Evolutionary conservation across 805 yeast genomes (phyloP), one percentile per base, ranked within the genome.

Genomic region (Kodamaea kaohsiungensis): DNA sequence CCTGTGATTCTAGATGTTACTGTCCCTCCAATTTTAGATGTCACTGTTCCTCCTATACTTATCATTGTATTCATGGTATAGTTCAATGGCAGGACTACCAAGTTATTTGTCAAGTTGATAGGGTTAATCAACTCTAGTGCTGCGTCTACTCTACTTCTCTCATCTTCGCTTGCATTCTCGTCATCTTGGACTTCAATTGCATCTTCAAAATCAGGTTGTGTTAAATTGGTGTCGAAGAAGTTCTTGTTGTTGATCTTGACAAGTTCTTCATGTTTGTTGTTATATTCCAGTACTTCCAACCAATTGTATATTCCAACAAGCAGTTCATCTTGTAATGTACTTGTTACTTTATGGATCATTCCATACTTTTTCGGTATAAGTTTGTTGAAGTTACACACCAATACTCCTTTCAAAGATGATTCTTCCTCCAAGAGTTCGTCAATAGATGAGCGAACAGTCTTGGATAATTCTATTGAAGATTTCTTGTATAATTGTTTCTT

Each of bases 61-160:
- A 61, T 64, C 62, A 74, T 64, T 12, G 73, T 72, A 47, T 63
- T 69, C 43, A 75, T 66, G 0, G 79, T 73, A 43, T 61, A 65
- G 47, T 62, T 69, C 5, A 76, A 45, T 1, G 80, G 80, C 70
- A 64, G 72, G 8, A 75, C 65, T 5, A 75, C 72, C 30, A 72
- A 61, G 51, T 66, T 67, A 54, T 70, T 72, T 12, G 78, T 70
- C 13, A 75, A 57, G 49, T 62, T 69, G 5, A 70, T 55, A 0
- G 78, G 78, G 46, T 48, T 48, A 2, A 48, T 37, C 17, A 48
- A 48, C 19, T 48, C 50, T 13, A 48, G 8, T 9, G 50, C 50
- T 2, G 50, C 43, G n/a, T 48, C 38, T 42, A 48, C 30, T 7
- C 43, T 42, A 33, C 35, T 15, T 8, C 45, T n/a, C 22, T 40